Base-by-base conservation (phyloP, 345 rosid genomes). In the Barbarea vulgaris region DNA sequence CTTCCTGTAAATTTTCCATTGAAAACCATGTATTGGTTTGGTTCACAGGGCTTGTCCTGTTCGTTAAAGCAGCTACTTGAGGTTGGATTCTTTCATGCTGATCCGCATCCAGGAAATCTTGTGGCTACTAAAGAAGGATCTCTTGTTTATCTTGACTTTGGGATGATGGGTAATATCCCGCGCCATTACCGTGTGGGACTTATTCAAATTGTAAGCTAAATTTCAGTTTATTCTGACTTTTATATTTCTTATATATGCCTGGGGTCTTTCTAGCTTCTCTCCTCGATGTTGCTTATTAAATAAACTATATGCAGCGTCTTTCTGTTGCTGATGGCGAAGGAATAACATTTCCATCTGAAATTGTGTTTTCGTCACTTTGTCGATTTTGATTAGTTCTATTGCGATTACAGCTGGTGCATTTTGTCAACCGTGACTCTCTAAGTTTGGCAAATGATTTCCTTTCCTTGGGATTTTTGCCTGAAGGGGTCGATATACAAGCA, bases 81-180 rank as follows among this genome's bases (percentile, higher is more conserved):
- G 84, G 89, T 85, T 48, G 99, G 99, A 63, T 95, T 88, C 84
- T 95, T 95, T 80, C 99, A 95, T 81, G 99, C 99, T 41, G 99
- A 95, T 81, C 97, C 97, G 11, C 97, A 95, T 82, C 99, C 99
- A 68, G 99, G 99, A 83, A 95, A 95, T 71, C 97, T 95, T 73
- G 93, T 92, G 72, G 99, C 97, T 37, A 79, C 86, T 44, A 72
- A 71, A 34, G 71, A 80, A 70, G 97, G 97, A 30, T 79, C 76
- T 80, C 93, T 95, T 54, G 99, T 92, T 55, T 95, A 92, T 83
- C 87, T 95, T 67, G 99, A 95, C 84, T 95, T 92, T 73, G 99
- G 97, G 53, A 95, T 95, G 97, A 89, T 94, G 97, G 97, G 97
- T 19, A 93, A 91, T 64, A 87, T 94, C 69, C 98, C 98, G 77